phyloP scores from a whole-genome alignment of 2,329 filamentous ascomycete genomes.

The Fusarium albidum region DNA sequence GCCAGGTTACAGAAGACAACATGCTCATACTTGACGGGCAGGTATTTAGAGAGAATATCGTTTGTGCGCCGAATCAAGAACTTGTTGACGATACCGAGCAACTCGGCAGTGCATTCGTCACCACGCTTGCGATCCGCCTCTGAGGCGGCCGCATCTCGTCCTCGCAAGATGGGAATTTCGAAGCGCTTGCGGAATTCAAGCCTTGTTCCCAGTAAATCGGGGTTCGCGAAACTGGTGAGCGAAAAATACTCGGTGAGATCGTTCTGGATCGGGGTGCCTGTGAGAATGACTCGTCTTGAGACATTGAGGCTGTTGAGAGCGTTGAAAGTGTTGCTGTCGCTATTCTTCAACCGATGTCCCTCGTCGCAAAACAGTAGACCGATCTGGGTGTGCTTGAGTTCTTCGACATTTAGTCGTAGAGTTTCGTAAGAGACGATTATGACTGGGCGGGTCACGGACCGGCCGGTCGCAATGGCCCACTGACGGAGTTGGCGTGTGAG shows the following conservation, averaged over 20 bases:
- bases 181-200: slow-evolving; percentile 93
- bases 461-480: slow-evolving; percentile 93
- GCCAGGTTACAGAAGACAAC: slow-evolving; percentile 97
- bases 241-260: slow-evolving; percentile 98
- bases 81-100: slow-evolving; percentile 90
- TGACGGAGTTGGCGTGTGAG: slow-evolving; percentile 89
- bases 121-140: slow-evolving; percentile 84
- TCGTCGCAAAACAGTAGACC: slow-evolving; percentile 95
- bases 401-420: slow-evolving; percentile 86
- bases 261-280: slow-evolving; percentile 97
- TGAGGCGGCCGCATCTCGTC: slow-evolving; percentile 88
- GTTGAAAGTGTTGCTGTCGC: slow-evolving; percentile 93
- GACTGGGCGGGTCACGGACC: slow-evolving; percentile 87
- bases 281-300: slow-evolving; percentile 89
- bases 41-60: slow-evolving; percentile 96
- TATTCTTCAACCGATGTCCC: slow-evolving; percentile 95
- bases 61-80: slow-evolving; percentile 98
- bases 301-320: slow-evolving; percentile 92
- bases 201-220: slow-evolving; percentile 86
- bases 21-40: slow-evolving; percentile 98
- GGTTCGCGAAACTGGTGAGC: slow-evolving; percentile 95
- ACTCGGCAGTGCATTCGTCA: slow-evolving; percentile 81
- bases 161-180: slow-evolving; percentile 89
- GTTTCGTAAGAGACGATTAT: slow-evolving; percentile 99
- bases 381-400: slow-evolving; percentile 88